Conservation (phyloP, 1,284 basidiomycete species). For the Entoloma clypeatum region DNA sequence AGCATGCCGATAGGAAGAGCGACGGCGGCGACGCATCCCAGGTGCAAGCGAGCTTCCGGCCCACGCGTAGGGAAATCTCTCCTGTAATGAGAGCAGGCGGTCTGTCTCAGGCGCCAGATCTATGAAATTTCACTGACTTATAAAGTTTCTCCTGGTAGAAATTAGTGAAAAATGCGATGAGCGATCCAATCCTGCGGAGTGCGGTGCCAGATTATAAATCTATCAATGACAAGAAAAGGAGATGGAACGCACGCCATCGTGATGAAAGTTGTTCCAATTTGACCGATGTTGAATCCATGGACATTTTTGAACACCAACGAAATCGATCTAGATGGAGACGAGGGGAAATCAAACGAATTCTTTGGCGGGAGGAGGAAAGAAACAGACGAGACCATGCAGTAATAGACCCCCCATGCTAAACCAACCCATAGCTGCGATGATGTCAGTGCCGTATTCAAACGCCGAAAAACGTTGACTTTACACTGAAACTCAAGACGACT, state of each 20-base stretch:
- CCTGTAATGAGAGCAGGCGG: conserved; percentile 27
- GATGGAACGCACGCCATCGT: conserved; percentile 50
- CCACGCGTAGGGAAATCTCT: conserved; percentile 52
- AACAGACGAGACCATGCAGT: conserved; percentile 59
- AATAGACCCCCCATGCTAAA: conserved; percentile 77
- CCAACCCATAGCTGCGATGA: conserved; percentile 63
- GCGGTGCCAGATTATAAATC: conserved; percentile 2
- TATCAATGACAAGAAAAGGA: background rate
- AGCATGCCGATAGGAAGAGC: conserved; percentile 64
- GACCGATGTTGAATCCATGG: conserved; percentile 63
- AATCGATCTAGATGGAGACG: conserved; percentile 49
- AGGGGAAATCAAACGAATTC: background rate
- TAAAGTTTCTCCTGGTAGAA: conserved; percentile 68
- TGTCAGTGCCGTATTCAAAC: background rate
- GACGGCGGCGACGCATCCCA: conserved; percentile 61
- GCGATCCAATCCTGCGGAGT: conserved; percentile 51
- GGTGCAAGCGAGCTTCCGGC: conserved; percentile 72
- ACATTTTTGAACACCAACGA: conserved; percentile 56
- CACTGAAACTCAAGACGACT: conserved; percentile 70
- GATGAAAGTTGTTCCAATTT: conserved; percentile 61
- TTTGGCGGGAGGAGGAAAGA: background rate
- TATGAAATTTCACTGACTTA: conserved; percentile 40
- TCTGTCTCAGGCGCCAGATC: background rate
- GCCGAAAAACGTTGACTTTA: conserved; percentile 22
- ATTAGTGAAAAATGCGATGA: conserved; percentile 55